These are phyloP conservation scores for Lachancea kluyveri DNA, from an alignment of 805 yeast genomes.

Conservation along the genomic window DNA sequence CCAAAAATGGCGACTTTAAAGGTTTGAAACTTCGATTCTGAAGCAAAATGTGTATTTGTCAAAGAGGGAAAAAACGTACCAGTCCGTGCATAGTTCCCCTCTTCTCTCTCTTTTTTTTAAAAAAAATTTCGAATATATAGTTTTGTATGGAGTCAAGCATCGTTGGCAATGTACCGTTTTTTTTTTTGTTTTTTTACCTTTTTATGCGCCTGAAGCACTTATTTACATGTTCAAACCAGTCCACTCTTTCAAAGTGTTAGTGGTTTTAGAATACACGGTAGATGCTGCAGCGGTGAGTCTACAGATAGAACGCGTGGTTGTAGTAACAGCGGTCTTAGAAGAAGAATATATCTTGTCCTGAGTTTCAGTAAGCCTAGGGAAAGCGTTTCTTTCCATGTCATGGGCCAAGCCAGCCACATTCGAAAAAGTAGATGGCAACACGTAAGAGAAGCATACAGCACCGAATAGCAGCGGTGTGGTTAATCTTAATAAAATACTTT, in stretches of 20 bases:
- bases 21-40: no score
- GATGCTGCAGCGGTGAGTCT: slow-evolving; percentile 1
- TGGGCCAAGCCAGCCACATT: slow-evolving; percentile 43
- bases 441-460: slow-evolving; percentile 44
- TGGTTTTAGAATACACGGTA: slow-evolving; percentile 3
- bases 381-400: slow-evolving; percentile 39
- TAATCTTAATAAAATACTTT: slow-evolving; percentile 41
- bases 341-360: slow-evolving; percentile 17
- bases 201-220: neutral
- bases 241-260: slow-evolving; percentile 14
- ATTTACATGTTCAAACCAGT: slow-evolving; percentile 18
- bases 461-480: slow-evolving; percentile 49
- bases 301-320: slow-evolving; percentile 2
- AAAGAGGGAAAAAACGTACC: no score
- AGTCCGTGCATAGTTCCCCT: no score
- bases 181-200: no score
- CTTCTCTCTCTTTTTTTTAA: no score
- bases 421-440: slow-evolving; percentile 51
- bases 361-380: slow-evolving; percentile 20
- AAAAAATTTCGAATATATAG: no score
- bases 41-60: no score
- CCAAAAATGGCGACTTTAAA: slow-evolving; percentile 24
- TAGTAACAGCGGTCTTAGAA: slow-evolving; percentile 2
- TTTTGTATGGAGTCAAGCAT: no score
- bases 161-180: no score